Evolutionary conservation across 352 stramenopile species (phyloP), one percentile per base, ranked within the genome.

Genomic region (Peronospora belbahrii): DNA sequence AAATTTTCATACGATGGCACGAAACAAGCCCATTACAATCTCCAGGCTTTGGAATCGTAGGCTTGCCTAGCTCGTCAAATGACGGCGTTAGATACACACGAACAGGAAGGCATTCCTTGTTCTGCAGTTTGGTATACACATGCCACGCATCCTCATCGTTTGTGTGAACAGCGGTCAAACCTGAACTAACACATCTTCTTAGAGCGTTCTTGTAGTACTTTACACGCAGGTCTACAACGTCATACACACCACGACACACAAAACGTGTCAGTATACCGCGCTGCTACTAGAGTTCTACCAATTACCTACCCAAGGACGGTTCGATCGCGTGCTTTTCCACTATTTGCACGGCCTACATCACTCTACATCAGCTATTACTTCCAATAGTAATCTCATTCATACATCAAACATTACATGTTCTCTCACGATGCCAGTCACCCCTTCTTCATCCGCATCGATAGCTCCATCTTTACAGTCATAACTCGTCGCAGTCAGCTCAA

Each of bases 1-100:
- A 96, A 35, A 95, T 67, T 50, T 96, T 96, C 49, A 95, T 73
- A 18, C 86, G 79, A 39, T 94, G 74, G 40, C 83, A 91, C 6
- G 69, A 78, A 9, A 96, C 37, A 20, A 95, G 55, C 1, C 66
- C 73, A 17, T 74, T 48, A 8, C 56, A 61, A 15, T 59, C 59
- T 2, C 64, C 67, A n/a, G 74, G 46, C 23, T 56, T 58, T 2
- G 71, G 70, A 0, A 59, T 81, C 13, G 47, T 46, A 2, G 58
- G n/a, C 9, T 82, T 62, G 14, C 59, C 54, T 20, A 91, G 42
- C 32, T 93, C 83, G 20, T 81, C 59, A 42, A 86, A 78, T 6
- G 67, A 70, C 4, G 76, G 72, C 8, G 83, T 94, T 38, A 91
- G 52, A 42, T 86, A 87, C 20, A 95, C 81, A 13, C 84, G 82